Evolutionary conservation across 2,329 filamentous ascomycete species (phyloP).

Genomic region (Cladosporium sp.): DNA sequence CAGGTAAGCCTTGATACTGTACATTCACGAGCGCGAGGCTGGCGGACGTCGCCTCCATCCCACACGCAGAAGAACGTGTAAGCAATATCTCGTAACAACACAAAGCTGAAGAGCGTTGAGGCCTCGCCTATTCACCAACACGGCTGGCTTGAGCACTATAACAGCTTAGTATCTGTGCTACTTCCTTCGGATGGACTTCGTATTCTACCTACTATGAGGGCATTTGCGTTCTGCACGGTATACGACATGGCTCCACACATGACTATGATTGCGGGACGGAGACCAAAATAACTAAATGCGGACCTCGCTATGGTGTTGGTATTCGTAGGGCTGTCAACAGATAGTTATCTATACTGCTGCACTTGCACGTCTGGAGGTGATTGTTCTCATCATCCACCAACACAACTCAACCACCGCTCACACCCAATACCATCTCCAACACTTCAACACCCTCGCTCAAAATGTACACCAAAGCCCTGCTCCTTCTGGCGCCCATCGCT

Average conservation of each 20-base stretch:
- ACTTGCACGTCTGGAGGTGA: neutral
- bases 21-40: neutral
- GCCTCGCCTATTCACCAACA: neutral
- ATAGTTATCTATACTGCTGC: conserved; percentile 1
- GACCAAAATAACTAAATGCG: neutral
- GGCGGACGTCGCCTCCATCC: neutral
- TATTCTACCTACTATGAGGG: neutral
- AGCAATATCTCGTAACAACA: neutral
- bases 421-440: neutral
- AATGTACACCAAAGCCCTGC: conserved; percentile 10
- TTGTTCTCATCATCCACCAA: conserved; percentile 2
- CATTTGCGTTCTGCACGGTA: neutral
- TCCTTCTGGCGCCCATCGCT: conserved; percentile 6
- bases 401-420: neutral
- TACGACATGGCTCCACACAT: neutral
- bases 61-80: neutral
- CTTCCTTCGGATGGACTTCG: conserved; percentile 9
- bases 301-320: neutral
- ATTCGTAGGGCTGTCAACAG: neutral
- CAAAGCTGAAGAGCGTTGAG: neutral
- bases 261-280: neutral
- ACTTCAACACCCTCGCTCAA: conserved; percentile 3
- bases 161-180: conserved; percentile 5
- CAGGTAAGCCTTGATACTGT: neutral
- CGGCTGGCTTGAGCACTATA: conserved; percentile 1